These are phyloP conservation scores for Teunomyces stri DNA, from an alignment of 805 yeast species.

Conservation along the genomic window DNA sequence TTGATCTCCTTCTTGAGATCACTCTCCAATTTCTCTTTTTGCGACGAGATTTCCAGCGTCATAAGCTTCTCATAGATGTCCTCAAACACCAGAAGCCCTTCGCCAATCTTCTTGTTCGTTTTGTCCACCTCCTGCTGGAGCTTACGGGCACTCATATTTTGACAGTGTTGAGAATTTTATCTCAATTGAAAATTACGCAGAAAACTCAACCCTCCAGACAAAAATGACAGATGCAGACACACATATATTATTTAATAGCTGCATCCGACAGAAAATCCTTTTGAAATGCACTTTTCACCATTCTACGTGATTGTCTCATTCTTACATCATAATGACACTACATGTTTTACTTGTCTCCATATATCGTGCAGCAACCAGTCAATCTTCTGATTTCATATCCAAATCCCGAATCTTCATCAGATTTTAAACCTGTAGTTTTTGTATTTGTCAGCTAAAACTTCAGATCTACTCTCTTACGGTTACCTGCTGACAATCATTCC, in stretches of 20 bases:
- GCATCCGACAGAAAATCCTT: too few relatives aligned
- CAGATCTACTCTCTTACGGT: too few relatives aligned
- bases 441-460: too few relatives aligned
- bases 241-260: background rate
- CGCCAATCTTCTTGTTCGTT: constrained; percentile 84
- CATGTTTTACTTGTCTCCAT: too few relatives aligned
- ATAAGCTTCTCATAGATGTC: constrained; percentile 81
- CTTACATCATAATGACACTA: too few relatives aligned
- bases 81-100: constrained; percentile 86
- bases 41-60: constrained; percentile 77
- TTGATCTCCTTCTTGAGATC: constrained; percentile 94
- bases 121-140: constrained; percentile 81
- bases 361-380: too few relatives aligned
- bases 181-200: background rate
- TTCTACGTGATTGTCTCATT: too few relatives aligned
- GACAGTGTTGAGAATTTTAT: background rate
- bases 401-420: too few relatives aligned
- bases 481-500: too few relatives aligned
- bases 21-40: constrained; percentile 88
- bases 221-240: background rate
- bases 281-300: too few relatives aligned
- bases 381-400: too few relatives aligned
- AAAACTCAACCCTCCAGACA: background rate
- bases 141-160: constrained; percentile 41
- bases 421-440: too few relatives aligned